Percentiles rank a stretch among this genome's conserved stretches.
Conservation (phyloP, 1,284 basidiomycete genomes). For the Leccinum pachyderme region DNA sequence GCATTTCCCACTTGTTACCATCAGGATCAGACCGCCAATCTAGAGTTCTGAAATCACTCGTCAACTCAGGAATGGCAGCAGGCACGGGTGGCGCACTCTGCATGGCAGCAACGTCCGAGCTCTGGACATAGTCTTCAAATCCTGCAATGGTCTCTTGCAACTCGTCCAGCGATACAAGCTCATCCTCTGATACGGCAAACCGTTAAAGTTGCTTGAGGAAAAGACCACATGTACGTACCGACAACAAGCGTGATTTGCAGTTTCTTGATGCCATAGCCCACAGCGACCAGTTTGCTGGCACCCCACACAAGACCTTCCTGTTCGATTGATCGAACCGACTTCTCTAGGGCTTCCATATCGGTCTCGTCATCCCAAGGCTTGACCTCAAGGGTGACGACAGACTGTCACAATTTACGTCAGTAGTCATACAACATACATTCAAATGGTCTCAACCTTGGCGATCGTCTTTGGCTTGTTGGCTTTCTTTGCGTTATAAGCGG, state of each 20-base stretch:
- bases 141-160: constrained; percentile 88
- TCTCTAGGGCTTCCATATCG: constrained; percentile 89
- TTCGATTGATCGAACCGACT: constrained; percentile 82
- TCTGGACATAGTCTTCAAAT: constrained; percentile 96
- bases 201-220: constrained; percentile 2
- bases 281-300: constrained; percentile 85
- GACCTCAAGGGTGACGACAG: constrained; percentile 93
- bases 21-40: background rate
- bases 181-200: constrained; percentile 67
- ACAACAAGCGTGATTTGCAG: constrained; percentile 95
- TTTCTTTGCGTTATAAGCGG: constrained; percentile 93
- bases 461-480: constrained; percentile 86
- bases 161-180: constrained; percentile 92
- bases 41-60: constrained; percentile 22
- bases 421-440: constrained; percentile 1
- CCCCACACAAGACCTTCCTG: constrained; percentile 96
- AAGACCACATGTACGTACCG: constrained; percentile 51
- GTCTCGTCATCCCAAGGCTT: constrained; percentile 99
- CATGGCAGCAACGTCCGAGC: constrained; percentile 88
- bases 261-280: constrained; percentile 93
- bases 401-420: constrained; percentile 47
- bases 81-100: constrained; percentile 59
- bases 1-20: constrained; percentile 3
- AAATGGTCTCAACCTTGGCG: constrained; percentile 70
- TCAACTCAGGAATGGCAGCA: constrained; percentile 7